These are phyloP conservation scores for Exophiala spinifera DNA, from an alignment of 2,329 filamentous ascomycete species.

Conservation along the genomic window DNA sequence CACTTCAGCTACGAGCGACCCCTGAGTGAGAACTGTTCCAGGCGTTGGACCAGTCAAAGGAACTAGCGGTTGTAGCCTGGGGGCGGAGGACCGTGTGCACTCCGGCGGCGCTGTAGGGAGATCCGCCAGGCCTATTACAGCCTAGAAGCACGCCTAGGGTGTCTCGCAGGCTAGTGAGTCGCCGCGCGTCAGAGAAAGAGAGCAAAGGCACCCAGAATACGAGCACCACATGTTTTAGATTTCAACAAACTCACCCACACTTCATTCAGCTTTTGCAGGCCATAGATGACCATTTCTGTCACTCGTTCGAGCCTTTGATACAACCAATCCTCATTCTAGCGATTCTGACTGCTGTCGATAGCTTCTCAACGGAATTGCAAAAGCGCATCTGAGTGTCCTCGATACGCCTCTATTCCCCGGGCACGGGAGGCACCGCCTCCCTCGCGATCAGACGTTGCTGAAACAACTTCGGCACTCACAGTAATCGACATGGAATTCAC, in stretches of 20 bases:
- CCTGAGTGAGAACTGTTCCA: not conserved
- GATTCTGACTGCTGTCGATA: not conserved
- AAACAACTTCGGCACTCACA: not conserved
- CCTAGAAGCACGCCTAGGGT: no score
- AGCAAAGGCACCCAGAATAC: not conserved
- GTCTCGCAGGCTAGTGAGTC: no score
- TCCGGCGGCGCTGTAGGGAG: no score
- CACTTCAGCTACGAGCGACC: no score
- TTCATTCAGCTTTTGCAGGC: no score
- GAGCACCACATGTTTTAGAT: not conserved
- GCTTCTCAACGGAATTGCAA: not conserved
- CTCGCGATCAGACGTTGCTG: not conserved
- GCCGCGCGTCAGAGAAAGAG: not conserved
- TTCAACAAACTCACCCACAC: no score
- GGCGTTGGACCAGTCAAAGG: not conserved
- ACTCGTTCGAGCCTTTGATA: not conserved
- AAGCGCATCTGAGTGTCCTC: not conserved
- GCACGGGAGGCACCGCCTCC: no score
- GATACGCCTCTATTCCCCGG: not conserved
- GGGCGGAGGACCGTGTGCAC: no score
- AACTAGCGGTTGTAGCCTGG: no score
- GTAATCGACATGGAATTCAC: not conserved
- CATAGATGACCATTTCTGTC: not conserved
- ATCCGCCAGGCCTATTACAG: no score
- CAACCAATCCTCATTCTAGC: not conserved